phyloP scores from a whole-genome alignment of 2,329 filamentous ascomycete genomes.

The Hypoxylon sp. region DNA sequence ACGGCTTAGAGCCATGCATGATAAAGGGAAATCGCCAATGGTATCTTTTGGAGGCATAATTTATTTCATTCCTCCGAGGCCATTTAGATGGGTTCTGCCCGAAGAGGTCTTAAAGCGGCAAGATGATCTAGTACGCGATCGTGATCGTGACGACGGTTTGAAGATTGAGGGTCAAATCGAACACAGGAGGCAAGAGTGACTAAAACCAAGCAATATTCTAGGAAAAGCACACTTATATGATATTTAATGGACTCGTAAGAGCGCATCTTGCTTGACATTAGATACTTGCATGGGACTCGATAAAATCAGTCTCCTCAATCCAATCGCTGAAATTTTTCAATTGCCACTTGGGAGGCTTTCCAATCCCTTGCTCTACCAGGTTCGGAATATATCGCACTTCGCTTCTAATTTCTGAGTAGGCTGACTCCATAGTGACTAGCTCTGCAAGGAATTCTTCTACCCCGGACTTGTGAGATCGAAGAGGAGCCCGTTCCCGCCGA shows the following conservation, averaged over 20 bases:
- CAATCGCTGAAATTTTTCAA: slow-evolving; percentile 33
- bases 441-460: slow-evolving; percentile 31
- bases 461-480: slow-evolving; percentile 4
- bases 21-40: no score
- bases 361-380: slow-evolving; percentile 3
- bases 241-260: slow-evolving; percentile 37
- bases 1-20: no score
- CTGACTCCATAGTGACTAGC: slow-evolving; percentile 43
- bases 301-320: slow-evolving; percentile 44
- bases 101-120: no score
- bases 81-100: no score
- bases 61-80: no score
- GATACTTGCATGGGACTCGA: slow-evolving; percentile 31
- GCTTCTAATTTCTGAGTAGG: neutral
- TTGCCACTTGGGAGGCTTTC: neutral
- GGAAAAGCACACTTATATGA: neutral
- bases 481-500: neutral
- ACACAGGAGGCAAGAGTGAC: neutral
- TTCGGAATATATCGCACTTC: slow-evolving; percentile 11
- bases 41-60: no score
- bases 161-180: no score
- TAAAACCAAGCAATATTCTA: neutral
- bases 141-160: no score
- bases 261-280: slow-evolving; percentile 33
- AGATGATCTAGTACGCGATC: no score